Percentiles rank a stretch among this genome's conserved stretches.
Conservation (phyloP, 129 eudicot genomes). For the Chrysanthemum seticuspe region DNA sequence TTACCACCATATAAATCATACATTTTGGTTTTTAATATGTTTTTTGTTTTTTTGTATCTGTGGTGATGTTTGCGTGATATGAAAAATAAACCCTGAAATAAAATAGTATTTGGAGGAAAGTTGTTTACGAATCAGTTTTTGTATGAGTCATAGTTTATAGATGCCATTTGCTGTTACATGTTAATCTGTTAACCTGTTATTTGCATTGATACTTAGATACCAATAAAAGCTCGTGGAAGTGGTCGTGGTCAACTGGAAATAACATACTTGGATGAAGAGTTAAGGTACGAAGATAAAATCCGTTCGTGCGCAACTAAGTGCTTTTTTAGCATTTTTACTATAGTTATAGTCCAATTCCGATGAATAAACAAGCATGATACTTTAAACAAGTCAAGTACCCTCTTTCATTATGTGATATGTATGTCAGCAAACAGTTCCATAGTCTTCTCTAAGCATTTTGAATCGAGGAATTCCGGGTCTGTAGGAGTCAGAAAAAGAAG, state of each 20-base stretch:
- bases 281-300: slow-evolving; percentile 42
- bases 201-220: slow-evolving; percentile 51
- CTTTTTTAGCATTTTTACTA: background rate
- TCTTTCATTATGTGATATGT: too few species aligned
- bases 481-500: too few species aligned
- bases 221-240: slow-evolving; percentile 80
- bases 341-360: too few species aligned
- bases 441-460: too few species aligned
- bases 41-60: background rate
- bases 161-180: background rate
- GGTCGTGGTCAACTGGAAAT: slow-evolving; percentile 81
- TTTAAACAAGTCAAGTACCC: too few species aligned
- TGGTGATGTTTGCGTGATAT: background rate
- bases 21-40: background rate
- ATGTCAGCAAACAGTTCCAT: too few species aligned
- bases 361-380: too few species aligned
- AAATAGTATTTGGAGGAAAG: background rate
- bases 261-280: slow-evolving; percentile 87
- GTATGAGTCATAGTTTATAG: background rate
- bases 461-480: too few species aligned
- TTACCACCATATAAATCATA: background rate
- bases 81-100: background rate
- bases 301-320: background rate
- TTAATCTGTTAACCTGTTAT: background rate
- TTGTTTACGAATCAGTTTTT: background rate